Evolutionary conservation across 2,329 filamentous ascomycete genomes (phyloP).

Genomic region (Epichloe bromicola): DNA sequence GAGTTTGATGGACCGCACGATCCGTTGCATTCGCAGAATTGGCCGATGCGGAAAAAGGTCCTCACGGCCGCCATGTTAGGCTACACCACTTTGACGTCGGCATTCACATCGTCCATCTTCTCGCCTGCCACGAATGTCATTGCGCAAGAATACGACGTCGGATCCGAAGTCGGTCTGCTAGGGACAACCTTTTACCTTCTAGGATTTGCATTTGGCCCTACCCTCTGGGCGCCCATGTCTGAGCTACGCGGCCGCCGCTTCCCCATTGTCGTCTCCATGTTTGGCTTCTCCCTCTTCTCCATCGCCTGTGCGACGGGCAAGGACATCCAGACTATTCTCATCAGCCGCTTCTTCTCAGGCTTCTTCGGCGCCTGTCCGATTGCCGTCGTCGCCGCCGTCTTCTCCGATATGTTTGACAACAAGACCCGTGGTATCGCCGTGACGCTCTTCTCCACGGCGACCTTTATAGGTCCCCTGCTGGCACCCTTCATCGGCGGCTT

Average conservation of each 20-base stretch:
- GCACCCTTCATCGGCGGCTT: conserved; percentile 59
- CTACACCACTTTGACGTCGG: conserved; percentile 57
- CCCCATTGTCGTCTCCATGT: conserved; percentile 47
- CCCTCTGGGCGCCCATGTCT: conserved; percentile 59
- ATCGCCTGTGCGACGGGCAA: conserved; percentile 52
- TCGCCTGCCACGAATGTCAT: conserved; percentile 50
- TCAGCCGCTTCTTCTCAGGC: conserved; percentile 62
- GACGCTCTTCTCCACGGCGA: conserved; percentile 30
- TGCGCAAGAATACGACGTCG: conserved; percentile 45
- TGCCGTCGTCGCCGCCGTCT: conserved; percentile 56
- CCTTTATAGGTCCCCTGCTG: conserved; percentile 54
- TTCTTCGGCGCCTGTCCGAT: conserved; percentile 59
- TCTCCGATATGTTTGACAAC: conserved; percentile 60
- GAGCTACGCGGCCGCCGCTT: conserved; percentile 57
- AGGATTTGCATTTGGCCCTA: conserved; percentile 58
- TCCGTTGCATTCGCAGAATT: conserved; percentile 78
- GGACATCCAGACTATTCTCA: conserved; percentile 54
- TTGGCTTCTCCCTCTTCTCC: conserved; percentile 58
- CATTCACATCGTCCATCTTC: conserved; percentile 67
- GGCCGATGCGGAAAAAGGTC: conserved; percentile 67
- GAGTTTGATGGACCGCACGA: conserved; percentile 78
- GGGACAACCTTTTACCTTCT: conserved; percentile 59
- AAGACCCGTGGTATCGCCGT: conserved; percentile 40
- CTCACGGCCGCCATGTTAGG: conserved; percentile 54
- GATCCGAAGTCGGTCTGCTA: conserved; percentile 47